Percentiles rank a stretch among this genome's conserved stretches.
These are phyloP conservation scores for Spirogloea muscicola DNA, from an alignment of 139 green algal genomes.

Conservation along the genomic window DNA sequence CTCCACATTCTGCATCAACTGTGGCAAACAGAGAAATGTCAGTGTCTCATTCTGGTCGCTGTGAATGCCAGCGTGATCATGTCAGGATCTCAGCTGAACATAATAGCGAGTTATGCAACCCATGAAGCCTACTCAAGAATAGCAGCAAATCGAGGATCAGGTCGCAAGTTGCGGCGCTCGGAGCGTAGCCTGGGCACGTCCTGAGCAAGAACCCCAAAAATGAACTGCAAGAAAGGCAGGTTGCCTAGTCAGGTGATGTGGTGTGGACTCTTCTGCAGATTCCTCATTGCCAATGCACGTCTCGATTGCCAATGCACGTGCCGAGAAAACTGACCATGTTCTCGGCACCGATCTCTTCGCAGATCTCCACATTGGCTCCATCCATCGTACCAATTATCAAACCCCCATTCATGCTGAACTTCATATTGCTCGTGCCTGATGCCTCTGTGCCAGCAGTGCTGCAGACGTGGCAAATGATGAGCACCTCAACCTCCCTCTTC, in stretches of 20 bases:
- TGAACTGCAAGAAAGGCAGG: slow-evolving; percentile 51
- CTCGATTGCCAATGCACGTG: too few relatives aligned
- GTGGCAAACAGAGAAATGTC: too few relatives aligned
- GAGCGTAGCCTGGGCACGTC: slow-evolving; percentile 65
- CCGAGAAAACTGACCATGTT: slow-evolving; percentile 59
- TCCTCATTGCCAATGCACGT: too few relatives aligned
- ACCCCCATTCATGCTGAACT: slow-evolving; percentile 97
- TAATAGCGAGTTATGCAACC: too few relatives aligned
- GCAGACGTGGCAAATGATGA: too few relatives aligned
- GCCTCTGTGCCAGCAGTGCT: slow-evolving; percentile 84
- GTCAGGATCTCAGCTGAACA: too few relatives aligned
- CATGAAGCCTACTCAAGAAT: slow-evolving; percentile 56
- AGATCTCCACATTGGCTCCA: slow-evolving; percentile 97
- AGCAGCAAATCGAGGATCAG: slow-evolving; percentile 58
- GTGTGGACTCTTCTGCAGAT: too few relatives aligned
- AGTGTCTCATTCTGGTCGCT: too few relatives aligned
- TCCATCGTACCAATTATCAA: slow-evolving; percentile 99
- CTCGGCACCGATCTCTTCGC: slow-evolving; percentile 74
- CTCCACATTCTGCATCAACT: too few relatives aligned
- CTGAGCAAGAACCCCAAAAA: slow-evolving; percentile 66
- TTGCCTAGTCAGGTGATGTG: too few relatives aligned
- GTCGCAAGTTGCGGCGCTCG: slow-evolving; percentile 64
- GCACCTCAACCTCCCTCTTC: too few relatives aligned
- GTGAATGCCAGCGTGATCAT: too few relatives aligned
- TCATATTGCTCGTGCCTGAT: slow-evolving; percentile 97